phyloP scores from a whole-genome alignment of 2,329 filamentous ascomycete genomes.

The Venturia nashicola region DNA sequence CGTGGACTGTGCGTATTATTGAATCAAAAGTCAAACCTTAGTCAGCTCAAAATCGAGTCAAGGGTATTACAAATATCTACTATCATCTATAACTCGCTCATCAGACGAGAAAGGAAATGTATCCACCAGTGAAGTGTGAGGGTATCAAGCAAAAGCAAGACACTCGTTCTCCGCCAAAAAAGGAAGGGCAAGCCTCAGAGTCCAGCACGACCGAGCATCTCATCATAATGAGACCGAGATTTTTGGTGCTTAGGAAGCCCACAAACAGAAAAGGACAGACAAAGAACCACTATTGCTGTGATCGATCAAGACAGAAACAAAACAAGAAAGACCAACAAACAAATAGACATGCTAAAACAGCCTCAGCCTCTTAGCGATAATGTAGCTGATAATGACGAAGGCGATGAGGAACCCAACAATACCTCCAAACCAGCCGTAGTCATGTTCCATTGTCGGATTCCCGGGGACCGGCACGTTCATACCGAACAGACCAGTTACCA shows the following conservation, averaged over 20 bases:
- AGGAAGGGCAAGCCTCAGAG: background rate
- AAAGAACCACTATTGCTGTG: too few species aligned
- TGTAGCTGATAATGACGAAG: background rate
- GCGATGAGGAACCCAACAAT: background rate
- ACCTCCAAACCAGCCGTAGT: background rate
- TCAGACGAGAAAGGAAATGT: background rate
- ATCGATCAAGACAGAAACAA: background rate
- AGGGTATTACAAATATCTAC: background rate
- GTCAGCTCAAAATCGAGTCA: too few species aligned
- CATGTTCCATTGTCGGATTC: background rate
- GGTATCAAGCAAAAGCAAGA: background rate
- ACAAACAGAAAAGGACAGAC: too few species aligned
- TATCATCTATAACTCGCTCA: background rate
- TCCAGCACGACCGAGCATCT: background rate
- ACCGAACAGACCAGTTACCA: constrained; percentile 76
- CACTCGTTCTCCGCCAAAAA: background rate
- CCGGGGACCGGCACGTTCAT: constrained; percentile 55
- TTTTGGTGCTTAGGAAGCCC: background rate
- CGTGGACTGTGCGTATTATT: too few species aligned
- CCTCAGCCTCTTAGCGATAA: background rate
- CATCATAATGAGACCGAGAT: background rate
- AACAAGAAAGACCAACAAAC: background rate
- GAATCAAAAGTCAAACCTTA: too few species aligned
- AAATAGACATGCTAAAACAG: background rate
- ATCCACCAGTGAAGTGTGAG: background rate